phyloP scores from a whole-genome alignment of 1,284 basidiomycete species.

The Puccinia novopanici region DNA sequence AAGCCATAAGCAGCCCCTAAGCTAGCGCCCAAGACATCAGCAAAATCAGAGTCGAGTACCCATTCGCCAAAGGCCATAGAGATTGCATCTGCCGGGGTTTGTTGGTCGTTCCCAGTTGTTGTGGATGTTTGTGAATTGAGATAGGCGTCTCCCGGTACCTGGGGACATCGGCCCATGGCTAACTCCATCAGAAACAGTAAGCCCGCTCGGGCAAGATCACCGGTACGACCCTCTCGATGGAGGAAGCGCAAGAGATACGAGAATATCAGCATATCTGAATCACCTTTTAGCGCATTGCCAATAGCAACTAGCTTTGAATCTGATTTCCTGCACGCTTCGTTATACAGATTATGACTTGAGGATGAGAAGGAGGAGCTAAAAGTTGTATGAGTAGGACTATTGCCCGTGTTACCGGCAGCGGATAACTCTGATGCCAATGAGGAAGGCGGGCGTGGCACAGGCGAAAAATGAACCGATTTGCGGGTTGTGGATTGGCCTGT shows the following conservation, averaged over 20 bases:
- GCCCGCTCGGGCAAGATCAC: slow-evolving; percentile 89
- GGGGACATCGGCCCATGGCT: slow-evolving; percentile 70
- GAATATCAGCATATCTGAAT: slow-evolving; percentile 92
- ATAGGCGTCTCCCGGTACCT: slow-evolving; percentile 47
- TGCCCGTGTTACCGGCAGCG: slow-evolving; percentile 57
- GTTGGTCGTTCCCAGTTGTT: neutral
- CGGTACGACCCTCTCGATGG: slow-evolving; percentile 88
- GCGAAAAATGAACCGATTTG: slow-evolving; percentile 51
- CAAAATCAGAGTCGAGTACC: slow-evolving; percentile 91
- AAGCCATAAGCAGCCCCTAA: slow-evolving; percentile 89
- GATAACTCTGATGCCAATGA: slow-evolving; percentile 67
- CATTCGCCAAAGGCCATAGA: slow-evolving; percentile 84
- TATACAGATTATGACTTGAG: slow-evolving; percentile 22
- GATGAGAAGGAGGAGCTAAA: slow-evolving; percentile 58
- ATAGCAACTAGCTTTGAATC: slow-evolving; percentile 22
- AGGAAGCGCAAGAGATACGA: slow-evolving; percentile 93
- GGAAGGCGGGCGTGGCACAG: slow-evolving; percentile 22
- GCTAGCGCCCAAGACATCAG: slow-evolving; percentile 91
- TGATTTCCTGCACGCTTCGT: slow-evolving; percentile 5
- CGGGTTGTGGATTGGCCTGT: slow-evolving; percentile 39
- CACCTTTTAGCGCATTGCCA: slow-evolving; percentile 66
- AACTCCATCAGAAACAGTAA: slow-evolving; percentile 90
- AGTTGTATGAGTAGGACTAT: slow-evolving; percentile 63
- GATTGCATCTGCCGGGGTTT: slow-evolving; percentile 65
- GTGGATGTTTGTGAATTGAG: slow-evolving; percentile 12